These are phyloP conservation scores for Zalaria obscura DNA, from an alignment of 2,329 filamentous ascomycete species.

Conservation along the genomic window DNA sequence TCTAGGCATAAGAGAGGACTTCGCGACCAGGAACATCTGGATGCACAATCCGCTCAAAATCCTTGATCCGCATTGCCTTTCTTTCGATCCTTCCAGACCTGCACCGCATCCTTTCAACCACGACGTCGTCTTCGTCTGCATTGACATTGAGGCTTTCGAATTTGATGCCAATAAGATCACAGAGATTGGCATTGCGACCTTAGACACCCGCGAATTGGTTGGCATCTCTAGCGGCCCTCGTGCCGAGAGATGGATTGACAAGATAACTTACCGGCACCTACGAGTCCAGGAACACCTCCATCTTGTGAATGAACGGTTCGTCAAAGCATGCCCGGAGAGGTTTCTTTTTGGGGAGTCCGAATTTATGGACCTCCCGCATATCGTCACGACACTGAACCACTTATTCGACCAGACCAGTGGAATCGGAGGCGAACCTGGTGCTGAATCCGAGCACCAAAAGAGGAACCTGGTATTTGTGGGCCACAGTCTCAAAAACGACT, in stretches of 20 bases:
- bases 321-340: slow-evolving; percentile 12
- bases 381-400: slow-evolving; percentile 6
- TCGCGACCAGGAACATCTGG: no score
- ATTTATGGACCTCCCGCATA: slow-evolving; percentile 6
- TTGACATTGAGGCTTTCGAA: slow-evolving; percentile 16
- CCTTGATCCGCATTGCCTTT: neutral
- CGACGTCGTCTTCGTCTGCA: slow-evolving; percentile 12
- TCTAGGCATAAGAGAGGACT: no score
- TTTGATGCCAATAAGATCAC: slow-evolving; percentile 11
- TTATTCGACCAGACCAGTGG: slow-evolving; percentile 2
- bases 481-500: slow-evolving; percentile 12
- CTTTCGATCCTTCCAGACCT: neutral
- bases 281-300: slow-evolving; percentile 11
- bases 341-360: slow-evolving; percentile 14
- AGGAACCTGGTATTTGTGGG: slow-evolving; percentile 13
- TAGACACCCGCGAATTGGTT: slow-evolving; percentile 11
- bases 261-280: slow-evolving; percentile 12
- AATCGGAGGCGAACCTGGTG: neutral
- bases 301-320: slow-evolving; percentile 11
- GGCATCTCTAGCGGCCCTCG: neutral
- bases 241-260: slow-evolving; percentile 5
- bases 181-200: slow-evolving; percentile 14
- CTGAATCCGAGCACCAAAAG: slow-evolving; percentile 2
- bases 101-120: neutral
- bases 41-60: neutral